These are phyloP conservation scores for Cucumis sativus DNA, from an alignment of 306 rosid species.

Conservation along the genomic window DNA sequence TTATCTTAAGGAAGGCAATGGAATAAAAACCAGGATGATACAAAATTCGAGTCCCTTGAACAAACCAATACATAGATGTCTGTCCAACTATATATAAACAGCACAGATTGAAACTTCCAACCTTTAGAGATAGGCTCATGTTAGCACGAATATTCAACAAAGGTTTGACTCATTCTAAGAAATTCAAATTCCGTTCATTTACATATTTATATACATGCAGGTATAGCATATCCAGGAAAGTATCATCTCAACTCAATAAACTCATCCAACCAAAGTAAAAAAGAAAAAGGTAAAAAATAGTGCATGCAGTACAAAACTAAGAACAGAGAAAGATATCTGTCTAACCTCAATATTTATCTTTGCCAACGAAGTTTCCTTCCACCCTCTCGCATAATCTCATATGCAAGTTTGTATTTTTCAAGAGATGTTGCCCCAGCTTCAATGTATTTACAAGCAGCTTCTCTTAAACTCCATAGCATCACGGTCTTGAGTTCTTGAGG, in stretches of 20 bases:
- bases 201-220: not conserved
- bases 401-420: conserved; percentile 83
- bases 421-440: conserved; percentile 81
- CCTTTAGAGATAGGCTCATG: no score
- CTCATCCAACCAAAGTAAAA: not conserved
- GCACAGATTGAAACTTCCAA: not conserved
- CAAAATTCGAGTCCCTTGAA: not conserved
- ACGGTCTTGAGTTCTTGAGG: conserved; percentile 60
- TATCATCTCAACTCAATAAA: not conserved
- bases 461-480: conserved; percentile 96
- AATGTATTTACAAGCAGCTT: conserved; percentile 75
- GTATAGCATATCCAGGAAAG: not conserved
- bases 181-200: not conserved
- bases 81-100: not conserved
- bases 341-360: conserved; percentile 30
- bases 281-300: not conserved
- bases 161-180: not conserved
- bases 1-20: no score
- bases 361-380: conserved; percentile 83
- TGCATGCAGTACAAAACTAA: conserved; percentile 6
- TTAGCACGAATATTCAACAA: not conserved
- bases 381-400: conserved; percentile 82
- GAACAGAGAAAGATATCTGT: not conserved
- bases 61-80: not conserved
- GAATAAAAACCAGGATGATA: not conserved